Percentiles rank a stretch among this genome's conserved stretches.
Conservation (phyloP, 2,329 filamentous ascomycete genomes). For the Neopestalotiopsis clavispora region DNA sequence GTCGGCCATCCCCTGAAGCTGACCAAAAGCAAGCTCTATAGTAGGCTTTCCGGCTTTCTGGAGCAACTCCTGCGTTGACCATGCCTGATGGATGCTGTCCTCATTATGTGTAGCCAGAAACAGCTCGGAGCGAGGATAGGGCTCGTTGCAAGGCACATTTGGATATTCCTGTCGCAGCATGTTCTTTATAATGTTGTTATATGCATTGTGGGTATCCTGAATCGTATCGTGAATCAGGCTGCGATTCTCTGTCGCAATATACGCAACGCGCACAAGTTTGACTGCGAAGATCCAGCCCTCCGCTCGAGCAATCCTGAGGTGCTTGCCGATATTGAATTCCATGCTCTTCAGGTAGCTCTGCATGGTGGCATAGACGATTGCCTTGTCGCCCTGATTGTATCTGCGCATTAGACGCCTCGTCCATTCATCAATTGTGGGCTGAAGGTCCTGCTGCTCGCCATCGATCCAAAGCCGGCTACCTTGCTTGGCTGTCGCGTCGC, state of each 20-base stretch:
- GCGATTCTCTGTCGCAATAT: slow-evolving; percentile 1
- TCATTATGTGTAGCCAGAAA: slow-evolving; percentile 13
- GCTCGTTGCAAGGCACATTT: not conserved
- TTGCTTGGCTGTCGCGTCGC: not conserved
- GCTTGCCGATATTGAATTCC: not conserved
- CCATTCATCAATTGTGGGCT: slow-evolving; percentile 7
- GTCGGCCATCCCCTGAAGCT: slow-evolving; percentile 6
- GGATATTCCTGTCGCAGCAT: not conserved
- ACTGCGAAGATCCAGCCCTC: slow-evolving; percentile 9
- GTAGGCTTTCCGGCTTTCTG: not conserved
- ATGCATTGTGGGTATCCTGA: not conserved
- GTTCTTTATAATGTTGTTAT: not conserved
- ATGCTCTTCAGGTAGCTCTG: slow-evolving; percentile 4
- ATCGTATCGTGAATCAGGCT: slow-evolving; percentile 8
- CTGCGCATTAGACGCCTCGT: slow-evolving; percentile 3
- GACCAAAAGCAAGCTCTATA: not conserved
- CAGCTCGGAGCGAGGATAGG: not conserved
- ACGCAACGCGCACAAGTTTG: slow-evolving; percentile 13
- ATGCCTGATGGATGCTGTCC: not conserved
- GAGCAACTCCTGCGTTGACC: not conserved
- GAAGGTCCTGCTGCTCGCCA: slow-evolving; percentile 10
- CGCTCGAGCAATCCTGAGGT: not conserved
- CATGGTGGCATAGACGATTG: not conserved
- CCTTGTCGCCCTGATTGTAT: slow-evolving; percentile 2
- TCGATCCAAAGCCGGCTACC: slow-evolving; percentile 8